Conservation (phyloP, 805 yeast species). For the Wilhelminamyces savonicus region DNA sequence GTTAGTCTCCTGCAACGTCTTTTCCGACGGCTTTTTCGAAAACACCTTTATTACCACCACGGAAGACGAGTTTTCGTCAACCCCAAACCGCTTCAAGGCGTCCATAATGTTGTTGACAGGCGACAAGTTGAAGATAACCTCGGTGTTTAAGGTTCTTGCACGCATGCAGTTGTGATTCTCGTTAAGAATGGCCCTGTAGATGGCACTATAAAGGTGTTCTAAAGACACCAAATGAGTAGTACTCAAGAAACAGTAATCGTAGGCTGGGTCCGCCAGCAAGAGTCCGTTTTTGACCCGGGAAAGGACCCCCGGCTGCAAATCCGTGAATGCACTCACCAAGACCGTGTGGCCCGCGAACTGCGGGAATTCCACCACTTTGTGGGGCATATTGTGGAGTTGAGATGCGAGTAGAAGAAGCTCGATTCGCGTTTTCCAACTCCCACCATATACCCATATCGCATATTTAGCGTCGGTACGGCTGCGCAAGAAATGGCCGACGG, state of each 20-base stretch:
- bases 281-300: constrained; percentile 38
- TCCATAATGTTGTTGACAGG: constrained; percentile 70
- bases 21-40: constrained; percentile 9
- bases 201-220: constrained; percentile 57
- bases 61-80: constrained; percentile 41
- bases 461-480: too few species aligned
- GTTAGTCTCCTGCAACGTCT: constrained; percentile 14
- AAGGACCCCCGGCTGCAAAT: constrained; percentile 35
- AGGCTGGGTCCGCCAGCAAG: constrained; percentile 38
- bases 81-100: constrained; percentile 65
- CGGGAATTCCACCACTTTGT: constrained; percentile 36
- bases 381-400: too few species aligned
- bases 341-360: constrained; percentile 39
- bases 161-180: constrained; percentile 40
- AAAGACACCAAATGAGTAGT: constrained; percentile 49
- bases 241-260: constrained; percentile 63
- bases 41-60: constrained; percentile 49
- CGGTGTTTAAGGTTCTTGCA: constrained; percentile 66
- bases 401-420: too few species aligned
- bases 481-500: too few species aligned
- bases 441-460: too few species aligned
- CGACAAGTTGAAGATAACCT: constrained; percentile 60
- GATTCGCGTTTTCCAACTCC: too few species aligned
- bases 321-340: constrained; percentile 36
- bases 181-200: constrained; percentile 57